Evolutionary conservation across 2,329 filamentous ascomycete species (phyloP).

Genomic region (Cercospora zeae-maydis): DNA sequence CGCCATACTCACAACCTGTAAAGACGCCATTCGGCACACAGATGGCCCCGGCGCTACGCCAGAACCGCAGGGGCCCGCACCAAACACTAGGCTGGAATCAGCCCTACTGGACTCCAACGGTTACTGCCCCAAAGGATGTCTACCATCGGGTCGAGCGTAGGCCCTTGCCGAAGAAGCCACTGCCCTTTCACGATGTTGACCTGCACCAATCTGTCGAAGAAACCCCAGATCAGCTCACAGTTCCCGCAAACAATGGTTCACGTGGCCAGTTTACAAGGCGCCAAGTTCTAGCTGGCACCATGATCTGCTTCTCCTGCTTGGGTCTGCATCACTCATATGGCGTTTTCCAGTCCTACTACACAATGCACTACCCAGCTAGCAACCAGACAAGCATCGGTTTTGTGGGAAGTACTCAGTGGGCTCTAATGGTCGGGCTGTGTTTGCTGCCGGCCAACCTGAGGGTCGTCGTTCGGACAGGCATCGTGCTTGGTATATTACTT

Average conservation of each 20-base stretch:
- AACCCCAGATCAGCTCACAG: neutral
- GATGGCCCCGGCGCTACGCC: neutral
- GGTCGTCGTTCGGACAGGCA: neutral
- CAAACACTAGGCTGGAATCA: neutral
- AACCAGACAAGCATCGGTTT: neutral
- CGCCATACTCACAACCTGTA: neutral
- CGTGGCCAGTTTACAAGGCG: neutral
- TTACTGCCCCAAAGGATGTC: neutral
- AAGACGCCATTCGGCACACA: neutral
- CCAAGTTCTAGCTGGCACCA: neutral
- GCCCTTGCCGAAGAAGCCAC: neutral
- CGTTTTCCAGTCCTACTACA: neutral
- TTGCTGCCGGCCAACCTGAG: neutral
- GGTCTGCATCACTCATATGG: neutral
- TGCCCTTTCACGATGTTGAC: neutral
- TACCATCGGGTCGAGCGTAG: neutral
- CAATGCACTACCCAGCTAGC: neutral
- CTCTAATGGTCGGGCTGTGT: neutral
- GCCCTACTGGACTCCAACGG: neutral
- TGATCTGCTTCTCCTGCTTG: neutral
- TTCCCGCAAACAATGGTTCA: neutral
- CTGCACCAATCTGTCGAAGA: neutral
- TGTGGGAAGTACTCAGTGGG: conserved; percentile 8
- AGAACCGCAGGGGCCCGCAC: neutral
- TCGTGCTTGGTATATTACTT: neutral